Conservation (phyloP, 306 rosid genomes). For the Sicyos edulis region DNA sequence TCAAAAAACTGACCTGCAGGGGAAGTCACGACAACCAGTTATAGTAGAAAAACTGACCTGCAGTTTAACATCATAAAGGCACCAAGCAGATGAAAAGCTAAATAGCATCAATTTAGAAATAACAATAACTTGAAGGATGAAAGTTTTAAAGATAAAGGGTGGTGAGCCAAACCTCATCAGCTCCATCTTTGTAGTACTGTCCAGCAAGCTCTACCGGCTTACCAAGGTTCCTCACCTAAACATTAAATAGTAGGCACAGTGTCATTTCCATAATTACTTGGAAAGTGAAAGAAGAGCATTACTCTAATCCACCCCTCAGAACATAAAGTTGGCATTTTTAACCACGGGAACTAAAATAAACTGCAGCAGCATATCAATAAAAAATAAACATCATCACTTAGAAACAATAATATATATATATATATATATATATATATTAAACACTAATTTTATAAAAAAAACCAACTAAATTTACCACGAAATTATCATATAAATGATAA, state of each 20-base stretch:
- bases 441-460: no score
- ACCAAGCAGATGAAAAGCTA: slow-evolving; percentile 18
- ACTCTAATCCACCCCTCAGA: not conserved
- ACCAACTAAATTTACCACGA: not conserved
- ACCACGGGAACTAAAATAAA: not conserved
- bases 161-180: slow-evolving; percentile 71
- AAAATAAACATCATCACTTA: not conserved
- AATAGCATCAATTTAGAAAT: not conserved
- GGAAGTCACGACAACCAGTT: slow-evolving; percentile 95
- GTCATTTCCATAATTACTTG: slow-evolving; percentile 20
- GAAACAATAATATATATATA: no score
- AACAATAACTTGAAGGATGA: not conserved
- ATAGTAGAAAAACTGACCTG: slow-evolving; percentile 89
- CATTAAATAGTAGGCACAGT: not conserved
- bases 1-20: slow-evolving; percentile 86
- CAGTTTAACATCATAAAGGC: slow-evolving; percentile 16
- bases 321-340: not conserved
- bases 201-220: slow-evolving; percentile 96
- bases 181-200: slow-evolving; percentile 86
- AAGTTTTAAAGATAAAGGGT: not conserved
- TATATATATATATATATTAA: no score
- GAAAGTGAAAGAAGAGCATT: not conserved
- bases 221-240: slow-evolving; percentile 89
- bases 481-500: not conserved
- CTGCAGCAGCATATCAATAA: no score